Base-by-base conservation (phyloP, 208 protist genomes). In the Zelonia costaricensis region DNA sequence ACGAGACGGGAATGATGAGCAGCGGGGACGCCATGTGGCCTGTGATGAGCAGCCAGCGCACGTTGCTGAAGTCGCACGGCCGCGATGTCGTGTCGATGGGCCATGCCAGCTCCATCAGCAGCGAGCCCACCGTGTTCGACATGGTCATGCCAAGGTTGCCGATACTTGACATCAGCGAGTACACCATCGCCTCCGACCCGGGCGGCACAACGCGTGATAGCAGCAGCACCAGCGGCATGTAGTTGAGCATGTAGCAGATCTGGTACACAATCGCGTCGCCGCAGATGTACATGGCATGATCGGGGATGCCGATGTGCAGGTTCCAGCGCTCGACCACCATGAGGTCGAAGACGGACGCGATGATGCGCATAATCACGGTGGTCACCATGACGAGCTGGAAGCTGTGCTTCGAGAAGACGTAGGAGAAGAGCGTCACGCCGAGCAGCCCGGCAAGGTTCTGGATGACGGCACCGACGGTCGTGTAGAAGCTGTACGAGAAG, bases 21-120 rank as follows among this genome's bases (percentile, higher is more conserved):
- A 91, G 49, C 16, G 84, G 88, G n/a, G 71, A 53, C 22, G 75
- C 30, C 35, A 87, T 64, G 66, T 92, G 84, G 46, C 82, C 80
- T 1, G 85, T 52, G 51, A 91, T 54, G 48, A 94, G 69, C 23
- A 94, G 61, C 49, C 51, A 76, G 25, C 47, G 69, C 39, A 89
- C 60, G 51, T 90, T 86, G 63, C 15, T 69, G 66, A 88, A 94
- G 63, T 92, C 65, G 69, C 87, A 94, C 15, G 77, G 71, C 25
- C 58, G 51, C 13, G 64, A 45, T 16, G 9, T 15, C 9, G 36
- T 15, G 9, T 20, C 69, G 27, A 91, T 75, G 15, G 71, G 78
- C 75, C 71, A 80, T 16, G 62, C 46, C 22, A 46, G 53, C 42
- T 82, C 78, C 62, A 90, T 84, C 18, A 91, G 22, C 10, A 84